Conservation (phyloP, 345 rosid genomes). For the Pistacia integerrima region DNA sequence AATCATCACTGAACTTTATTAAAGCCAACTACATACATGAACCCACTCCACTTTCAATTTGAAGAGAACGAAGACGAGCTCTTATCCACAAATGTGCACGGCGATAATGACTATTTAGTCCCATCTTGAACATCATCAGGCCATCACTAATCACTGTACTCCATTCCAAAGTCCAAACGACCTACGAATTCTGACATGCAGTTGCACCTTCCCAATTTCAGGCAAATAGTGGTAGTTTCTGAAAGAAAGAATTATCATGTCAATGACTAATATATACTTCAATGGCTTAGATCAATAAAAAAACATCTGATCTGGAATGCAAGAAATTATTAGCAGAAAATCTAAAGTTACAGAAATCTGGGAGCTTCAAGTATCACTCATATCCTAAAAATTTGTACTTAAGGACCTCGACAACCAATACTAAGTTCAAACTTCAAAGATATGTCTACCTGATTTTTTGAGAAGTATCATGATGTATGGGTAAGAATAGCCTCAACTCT, state of each 20-base stretch:
- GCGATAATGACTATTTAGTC: background rate
- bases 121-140: background rate
- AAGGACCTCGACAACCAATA: background rate
- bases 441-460: constrained; percentile 14
- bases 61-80: background rate
- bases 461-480: constrained; percentile 31
- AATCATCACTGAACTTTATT: background rate
- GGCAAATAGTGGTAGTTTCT: background rate
- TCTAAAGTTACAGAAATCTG: background rate
- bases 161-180: background rate
- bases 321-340: background rate
- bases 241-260: background rate
- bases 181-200: background rate
- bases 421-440: background rate
- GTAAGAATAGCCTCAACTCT: constrained; percentile 80
- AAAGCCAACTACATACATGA: background rate
- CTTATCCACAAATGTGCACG: background rate
- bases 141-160: background rate
- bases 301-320: background rate
- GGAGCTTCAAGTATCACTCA: background rate
- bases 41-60: background rate
- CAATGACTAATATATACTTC: background rate
- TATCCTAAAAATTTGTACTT: background rate
- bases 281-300: background rate
- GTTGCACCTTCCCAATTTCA: background rate